These are phyloP conservation scores for Urtica urens DNA, from an alignment of 306 rosid genomes.

Conservation along the genomic window DNA sequence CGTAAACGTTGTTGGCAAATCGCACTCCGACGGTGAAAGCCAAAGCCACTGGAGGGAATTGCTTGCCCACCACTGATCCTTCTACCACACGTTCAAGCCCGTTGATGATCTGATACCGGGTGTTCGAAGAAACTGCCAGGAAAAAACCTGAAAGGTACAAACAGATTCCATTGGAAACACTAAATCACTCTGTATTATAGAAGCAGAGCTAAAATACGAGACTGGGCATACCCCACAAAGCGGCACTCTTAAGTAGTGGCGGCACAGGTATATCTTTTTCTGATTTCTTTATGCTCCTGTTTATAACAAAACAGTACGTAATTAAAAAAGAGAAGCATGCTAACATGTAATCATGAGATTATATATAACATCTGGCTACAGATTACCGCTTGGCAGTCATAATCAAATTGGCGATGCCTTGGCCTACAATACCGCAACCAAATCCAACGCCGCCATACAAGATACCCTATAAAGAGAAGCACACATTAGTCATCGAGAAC, in stretches of 20 bases:
- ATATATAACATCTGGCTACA: constrained; percentile 7
- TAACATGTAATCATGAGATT: background rate
- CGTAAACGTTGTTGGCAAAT: constrained; percentile 78
- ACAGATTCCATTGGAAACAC: too few species aligned
- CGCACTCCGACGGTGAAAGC: constrained; percentile 79
- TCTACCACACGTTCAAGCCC: constrained; percentile 77
- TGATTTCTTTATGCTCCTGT: constrained; percentile 83
- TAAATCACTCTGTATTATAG: background rate
- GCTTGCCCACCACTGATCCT: constrained; percentile 63
- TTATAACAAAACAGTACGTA: background rate
- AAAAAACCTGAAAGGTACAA: constrained; percentile 66
- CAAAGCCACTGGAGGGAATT: constrained; percentile 67
- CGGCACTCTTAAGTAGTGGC: constrained; percentile 78
- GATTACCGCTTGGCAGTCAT: constrained; percentile 83
- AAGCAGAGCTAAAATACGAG: constrained; percentile 1
- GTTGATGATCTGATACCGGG: constrained; percentile 75
- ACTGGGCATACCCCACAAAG: constrained; percentile 36
- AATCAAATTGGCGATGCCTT: constrained; percentile 86
- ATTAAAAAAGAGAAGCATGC: background rate
- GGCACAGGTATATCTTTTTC: constrained; percentile 92
- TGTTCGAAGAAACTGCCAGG: constrained; percentile 84
- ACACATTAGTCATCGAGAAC: background rate
- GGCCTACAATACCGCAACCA: constrained; percentile 91
- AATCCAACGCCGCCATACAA: constrained; percentile 83
- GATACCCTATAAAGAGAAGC: constrained; percentile 52